Evolutionary conservation across 2,329 filamentous ascomycete species (phyloP), one percentile per base, ranked within the genome.

Genomic region (Stemphylium vesicarium): DNA sequence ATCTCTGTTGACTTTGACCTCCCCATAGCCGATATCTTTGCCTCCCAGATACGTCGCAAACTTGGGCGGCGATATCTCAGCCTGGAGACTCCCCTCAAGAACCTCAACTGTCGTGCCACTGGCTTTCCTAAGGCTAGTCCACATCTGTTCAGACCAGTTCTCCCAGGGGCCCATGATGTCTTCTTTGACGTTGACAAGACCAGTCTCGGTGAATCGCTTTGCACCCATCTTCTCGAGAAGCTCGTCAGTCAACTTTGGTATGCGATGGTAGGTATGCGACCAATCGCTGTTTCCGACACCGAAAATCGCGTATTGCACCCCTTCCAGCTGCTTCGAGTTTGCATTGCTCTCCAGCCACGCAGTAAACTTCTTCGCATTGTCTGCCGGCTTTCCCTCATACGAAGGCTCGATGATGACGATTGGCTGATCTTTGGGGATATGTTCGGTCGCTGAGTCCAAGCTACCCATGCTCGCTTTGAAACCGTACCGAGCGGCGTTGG

Each of bases 311-410:
- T 87, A 92, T 1, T 82, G 78, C 0, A 88, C 82, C 8, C 51
- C 51, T 11, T 84, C 76, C 18, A 90, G 69, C 45, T 82, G 78
- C 3, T 81, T 75, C 3, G 74, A 57, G 8, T 76, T 80, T 50
- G 82, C 77, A 10, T 84, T 75, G 11, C 66, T 77, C 60, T 85
- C 79, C 5, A 92, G 72, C 89, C 89, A 92, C 15, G 81, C 77
- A 20, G 88, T 82, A 64, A 92, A 92, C 43, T 85, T 81, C 0
- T 78, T 81, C 0, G 89, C 90, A 57, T 93, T 92, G 57, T 91
- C 88, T 0, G 89, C 85, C 0, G 90, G 87, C 50, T 90, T 81
- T 0, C 90, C 90, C 65, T 93, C 89, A 62, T 92, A 93, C 1
- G 85, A 88, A 0, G 89, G 83, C 0, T 86, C 87, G 58, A 93